Evolutionary conservation across 352 stramenopile genomes (phyloP), one percentile per base, ranked within the genome.

Genomic region (Pythium pyrilobum): DNA sequence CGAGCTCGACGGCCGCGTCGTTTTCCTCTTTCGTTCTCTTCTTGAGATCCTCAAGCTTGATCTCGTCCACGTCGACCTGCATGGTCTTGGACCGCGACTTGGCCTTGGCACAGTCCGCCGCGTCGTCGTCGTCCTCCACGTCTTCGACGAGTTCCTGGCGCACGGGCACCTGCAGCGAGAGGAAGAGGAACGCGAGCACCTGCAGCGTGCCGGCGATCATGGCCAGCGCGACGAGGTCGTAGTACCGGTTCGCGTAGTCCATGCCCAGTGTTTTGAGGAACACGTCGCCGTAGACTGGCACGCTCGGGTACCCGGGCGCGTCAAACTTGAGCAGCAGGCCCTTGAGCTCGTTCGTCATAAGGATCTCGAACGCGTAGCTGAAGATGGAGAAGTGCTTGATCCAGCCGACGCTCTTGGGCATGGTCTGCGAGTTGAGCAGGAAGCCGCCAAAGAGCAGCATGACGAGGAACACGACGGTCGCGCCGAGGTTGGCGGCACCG

Each of bases 381-480:
- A 92, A 95, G 58, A 92, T 85, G 23, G 81, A 92, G 15, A 92
- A 63, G 46, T 89, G 78, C 50, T 92, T 81, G 45, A 95, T 43
- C 77, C 77, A 91, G 11, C 60, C 74, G 10, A 90, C 74, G 20
- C 56, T 78, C 33, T 56, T 43, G 27, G 74, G 74, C 70, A 95
- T 90, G 21, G 80, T 87, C 66, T 91, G 77, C 15, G 83, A 77
- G 59, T 95, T 90, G 44, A 95, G 76, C 49, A 95, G 52, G 46
- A 92, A 91, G n/a, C 84, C 84, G n/a, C 84, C 81, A 61, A 92
- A 95, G 13, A 95, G 62, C 44, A 95, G 59, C 74, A 89, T 92
- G 42, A 92, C 49, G 9, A 95, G 58, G 34, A 92, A 75, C 24
- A 87, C 71, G 46, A 95, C 80, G 0, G 79, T 91, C 7, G 79